Evolutionary conservation across 2,329 filamentous ascomycete genomes (phyloP).

Genomic region (Microcyclosporella mali): DNA sequence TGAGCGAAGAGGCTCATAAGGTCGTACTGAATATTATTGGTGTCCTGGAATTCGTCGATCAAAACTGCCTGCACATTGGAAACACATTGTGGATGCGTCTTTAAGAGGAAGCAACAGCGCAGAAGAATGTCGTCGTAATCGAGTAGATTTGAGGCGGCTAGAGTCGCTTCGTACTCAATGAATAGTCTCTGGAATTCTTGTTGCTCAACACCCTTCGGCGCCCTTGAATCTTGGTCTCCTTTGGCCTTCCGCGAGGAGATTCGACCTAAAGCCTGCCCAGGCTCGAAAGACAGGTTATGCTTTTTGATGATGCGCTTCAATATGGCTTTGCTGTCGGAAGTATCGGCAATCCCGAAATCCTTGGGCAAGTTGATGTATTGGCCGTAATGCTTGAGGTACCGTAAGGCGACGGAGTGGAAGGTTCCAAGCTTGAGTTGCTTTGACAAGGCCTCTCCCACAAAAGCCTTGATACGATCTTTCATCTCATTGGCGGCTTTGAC

Average conservation of each 20-base stretch:
- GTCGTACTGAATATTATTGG: conserved; percentile 90
- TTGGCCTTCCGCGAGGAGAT: conserved; percentile 62
- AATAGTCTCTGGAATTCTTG: conserved; percentile 64
- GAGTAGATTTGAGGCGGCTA: conserved; percentile 71
- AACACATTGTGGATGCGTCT: conserved; percentile 68
- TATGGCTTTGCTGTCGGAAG: conserved; percentile 70
- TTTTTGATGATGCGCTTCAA: conserved; percentile 77
- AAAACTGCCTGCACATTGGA: conserved; percentile 84
- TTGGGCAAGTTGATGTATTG: conserved; percentile 72
- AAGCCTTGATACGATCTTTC: conserved; percentile 74
- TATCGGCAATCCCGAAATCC: conserved; percentile 88
- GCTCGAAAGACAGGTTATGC: conserved; percentile 61
- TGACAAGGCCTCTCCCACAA: conserved; percentile 72
- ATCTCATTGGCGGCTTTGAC: conserved; percentile 93
- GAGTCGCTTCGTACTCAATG: conserved; percentile 68
- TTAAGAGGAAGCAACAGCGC: conserved; percentile 72
- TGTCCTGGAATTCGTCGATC: conserved; percentile 97
- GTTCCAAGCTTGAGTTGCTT: conserved; percentile 79
- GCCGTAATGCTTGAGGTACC: conserved; percentile 79
- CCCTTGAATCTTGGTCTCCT: conserved; percentile 44
- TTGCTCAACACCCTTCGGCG: conserved; percentile 47
- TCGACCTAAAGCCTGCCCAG: conserved; percentile 62
- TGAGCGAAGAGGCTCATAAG: conserved; percentile 84
- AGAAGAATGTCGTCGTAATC: conserved; percentile 93
- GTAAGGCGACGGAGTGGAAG: conserved; percentile 85